Base-by-base conservation (phyloP, 1,284 basidiomycete species). In the Ceratobasidium theobromae region DNA sequence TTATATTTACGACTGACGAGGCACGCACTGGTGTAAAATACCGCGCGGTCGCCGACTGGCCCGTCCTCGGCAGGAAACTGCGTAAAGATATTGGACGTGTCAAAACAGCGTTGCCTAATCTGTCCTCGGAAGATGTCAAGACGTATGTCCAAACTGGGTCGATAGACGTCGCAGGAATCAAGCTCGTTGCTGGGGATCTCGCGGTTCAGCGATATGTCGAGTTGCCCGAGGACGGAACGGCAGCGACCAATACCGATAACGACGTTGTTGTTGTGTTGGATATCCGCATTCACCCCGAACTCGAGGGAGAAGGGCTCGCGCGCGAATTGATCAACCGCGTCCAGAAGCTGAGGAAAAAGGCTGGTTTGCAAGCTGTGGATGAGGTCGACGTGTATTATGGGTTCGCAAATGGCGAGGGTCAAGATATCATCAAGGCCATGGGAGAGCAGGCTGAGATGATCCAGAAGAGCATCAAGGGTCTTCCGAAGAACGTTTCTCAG, bases 301-400 rank as follows among this genome's bases (percentile, higher is more conserved):
- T 99, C 65, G 86, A 89, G 76, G 82, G 86, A 67, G 91, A 98
- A 78, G 95, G 93, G 78, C 82, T 95, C 40, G 88, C 93, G 49
- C 85, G 97, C 54, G 94, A 97, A 76, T 78, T 98, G 70, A 90
- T 92, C 71, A 97, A 97, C 74, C 89, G 96, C 60, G 89, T 99
- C 53, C 97, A 99, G 81, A 93, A 95, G 75, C 80, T 98, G 71
- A 84, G 97, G 71, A 99, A 99, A 80, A 93, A 95, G 77, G 95
- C 94, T 1, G 94, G 95, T 1, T 80, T 99, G 71, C 93, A 95
- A 76, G 89, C 95, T 27, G 95, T 94, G 11, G 97, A 99, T 76
- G 93, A 97, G 74, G 87, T 98, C 46, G 85, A 93, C 66, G 86
- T 98, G 45, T 96, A 88, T 79, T 96, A 96, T 80, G 79, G 78